phyloP scores from a whole-genome alignment of 2,329 filamentous ascomycete genomes.

The Xylaria sp. region DNA sequence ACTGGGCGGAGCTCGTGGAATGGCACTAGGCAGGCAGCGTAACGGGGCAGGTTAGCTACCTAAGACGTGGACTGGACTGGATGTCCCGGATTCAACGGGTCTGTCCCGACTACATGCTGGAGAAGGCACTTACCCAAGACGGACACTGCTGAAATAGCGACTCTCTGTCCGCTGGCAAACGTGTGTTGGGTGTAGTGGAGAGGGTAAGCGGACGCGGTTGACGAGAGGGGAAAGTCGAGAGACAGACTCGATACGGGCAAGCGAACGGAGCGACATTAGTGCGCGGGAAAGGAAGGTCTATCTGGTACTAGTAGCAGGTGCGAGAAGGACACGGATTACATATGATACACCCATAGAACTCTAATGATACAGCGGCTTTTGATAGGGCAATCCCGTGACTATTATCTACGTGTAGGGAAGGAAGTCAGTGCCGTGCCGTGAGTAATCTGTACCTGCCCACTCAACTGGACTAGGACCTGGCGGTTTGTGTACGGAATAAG shows the following conservation, averaged over 20 bases:
- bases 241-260: conserved; percentile 24
- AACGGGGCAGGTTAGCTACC: conserved; percentile 9
- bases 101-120: background rate
- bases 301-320: background rate
- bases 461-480: too few species aligned
- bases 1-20: conserved; percentile 10
- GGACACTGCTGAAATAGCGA: conserved; percentile 19
- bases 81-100: background rate
- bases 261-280: conserved; percentile 28
- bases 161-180: conserved; percentile 19
- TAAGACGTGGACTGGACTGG: background rate
- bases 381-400: conserved; percentile 6
- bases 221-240: conserved; percentile 23
- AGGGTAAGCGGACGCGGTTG: conserved; percentile 21
- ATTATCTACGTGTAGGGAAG: background rate
- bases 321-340: background rate
- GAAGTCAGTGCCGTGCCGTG: background rate
- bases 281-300: conserved; percentile 12
- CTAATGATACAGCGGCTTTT: conserved; percentile 15
- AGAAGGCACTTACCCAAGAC: conserved; percentile 14
- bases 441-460: too few species aligned
- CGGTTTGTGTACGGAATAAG: too few species aligned
- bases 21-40: conserved; percentile 6
- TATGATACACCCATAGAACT: conserved; percentile 5
- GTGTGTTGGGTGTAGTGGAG: conserved; percentile 7